Base-by-base conservation (phyloP, 1,284 basidiomycete species). In the Malassezia sympodialis region DNA sequence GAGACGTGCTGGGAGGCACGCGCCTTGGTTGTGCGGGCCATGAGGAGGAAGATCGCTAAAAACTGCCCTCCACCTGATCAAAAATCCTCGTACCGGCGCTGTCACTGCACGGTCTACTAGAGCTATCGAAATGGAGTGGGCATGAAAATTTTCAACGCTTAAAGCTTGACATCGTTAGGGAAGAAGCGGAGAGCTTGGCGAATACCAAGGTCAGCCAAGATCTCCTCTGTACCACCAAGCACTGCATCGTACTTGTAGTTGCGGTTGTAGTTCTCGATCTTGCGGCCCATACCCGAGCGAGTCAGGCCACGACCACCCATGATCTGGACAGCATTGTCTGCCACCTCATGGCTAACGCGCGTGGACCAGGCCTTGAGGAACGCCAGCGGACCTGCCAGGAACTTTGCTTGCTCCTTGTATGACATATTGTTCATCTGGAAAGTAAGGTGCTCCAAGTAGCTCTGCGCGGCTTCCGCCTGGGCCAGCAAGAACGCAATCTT, bases 371-470 rank as follows among this genome's bases (percentile, higher is more conserved):
- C 63, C 79, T 90, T 90, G 72, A 88, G 76, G 55, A 89, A 78
- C 12, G 81, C 87, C 53, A 89, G 85, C 61, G 81, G 86, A 14
- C 86, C 86, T 44, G 68, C 76, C 26, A 77, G 66, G 57, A 68
- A 63, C 57, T 68, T 66, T 39, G 78, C 75, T 77, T 90, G 89
- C 73, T 93, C 82, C 55, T 80, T 81, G 75, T 96, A 75, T 68
- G 76, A 75, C 87, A 70, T 76, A 66, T 90, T 84, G 72, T 81
- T 83, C 90, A 93, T 93, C 76, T 93, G 90, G 75, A 85, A 83
- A 0, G 89, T 91, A 59, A 93, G 78, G 69, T 82, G 85, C 77
- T 96, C 90, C 24, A 93, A 78, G 88, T 89, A 94, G 44, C 81
- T 82, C 72, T 94, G 90, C 53, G 82, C 83, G 0, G 86, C 82